Evolutionary conservation across 768 basidiomycete species (phyloP), one percentile per base, ranked within the genome.

Genomic region (Chlorophyllum brunneum): DNA sequence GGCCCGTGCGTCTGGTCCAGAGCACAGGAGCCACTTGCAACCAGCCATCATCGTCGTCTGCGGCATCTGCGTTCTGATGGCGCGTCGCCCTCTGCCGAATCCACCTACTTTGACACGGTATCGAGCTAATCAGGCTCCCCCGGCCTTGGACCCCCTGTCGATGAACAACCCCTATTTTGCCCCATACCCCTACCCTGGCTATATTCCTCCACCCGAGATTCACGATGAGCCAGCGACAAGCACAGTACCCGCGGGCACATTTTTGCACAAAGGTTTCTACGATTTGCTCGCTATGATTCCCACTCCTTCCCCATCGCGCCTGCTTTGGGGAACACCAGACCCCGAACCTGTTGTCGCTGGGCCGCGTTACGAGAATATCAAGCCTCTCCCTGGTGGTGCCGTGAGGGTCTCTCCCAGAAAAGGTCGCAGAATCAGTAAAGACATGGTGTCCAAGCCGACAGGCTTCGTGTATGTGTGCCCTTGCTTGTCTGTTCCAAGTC

Each of bases 201-300:
- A 62, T 58, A 51, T 61, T 50, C 41, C 60, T 59, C 60, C 73
- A 45, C 70, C 67, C 48, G 64, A 69, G 59, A 55, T 67, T 27
- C 69, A 71, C 59, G 69, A 79, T 60, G 71, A 73, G 51, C 69
- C 70, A 29, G 54, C 59, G 3, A 60, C 71, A n/a, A 74, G 74
- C 27, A 73, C 78, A 52, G 68, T 86, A 57, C 82, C 82, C 48
- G 78, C 76, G 11, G 88, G 86, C 23, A 88, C 88, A 5, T 70
- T 92, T 47, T 72, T 92, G 33, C 90, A 93, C 78, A 86, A 89
- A 58, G 92, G 89, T n/a, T 92, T 92, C 75, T 92, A 90, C 68
- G 88, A 91, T 73, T 77, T 92, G 26, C 75, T 91, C 31, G 76
- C 88, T 22, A 78, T 90, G 73, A 87, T 89, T 57, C 85, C 85